Base-by-base conservation (phyloP, 768 basidiomycete species). In the Chalciporus piperatus region DNA sequence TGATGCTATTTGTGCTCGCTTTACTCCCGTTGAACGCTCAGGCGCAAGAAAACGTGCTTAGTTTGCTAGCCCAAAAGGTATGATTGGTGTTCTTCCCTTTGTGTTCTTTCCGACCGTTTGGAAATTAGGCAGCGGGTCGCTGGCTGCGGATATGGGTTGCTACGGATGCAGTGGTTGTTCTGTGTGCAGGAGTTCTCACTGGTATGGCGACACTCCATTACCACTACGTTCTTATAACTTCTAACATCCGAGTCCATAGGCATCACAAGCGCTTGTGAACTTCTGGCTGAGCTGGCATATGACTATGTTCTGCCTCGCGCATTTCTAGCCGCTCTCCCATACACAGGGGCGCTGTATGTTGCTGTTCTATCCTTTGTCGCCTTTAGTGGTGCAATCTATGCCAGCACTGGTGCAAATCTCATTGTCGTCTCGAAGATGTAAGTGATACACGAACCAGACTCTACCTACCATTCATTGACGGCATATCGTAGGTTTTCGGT, bases 101-200 rank as follows among this genome's bases (percentile, higher is more conserved):
- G 35, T 20, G 33, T 30, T 20, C 2, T 10, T 45, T 9, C 16
- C 17, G 50, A 51, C 37, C 17, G 47, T 20, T 10, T 3, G 8
- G 23, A n/a, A 6, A 20, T 12, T 51, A 84, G 84, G 73, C 72
- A 1, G 82, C 77, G 0, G 84, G 84, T 1, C 68, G 62, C 13
- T 88, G 85, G 85, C 60, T 90, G 20, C 71, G 84, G 14, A 74
- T 73, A 12, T 80, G 79, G 74, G 71, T 87, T 11, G 84, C 82
- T 1, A 74, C 80, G 0, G 87, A 91, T 57, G 84, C 86, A 3
- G 74, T 84, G 41, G 63, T 85, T n/a, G 87, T 89, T 13, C 74
- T 90, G 3, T 85, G 82, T 50, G 87, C 84, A 2, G 86, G 85
- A 1, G 81, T 89, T 23, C 72, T 89, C 8, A 83, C 85, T 37